Evolutionary conservation across 176 grass and related monocot species (phyloP), one percentile per base, ranked within the genome.

Genomic region (Carex kokanica): DNA sequence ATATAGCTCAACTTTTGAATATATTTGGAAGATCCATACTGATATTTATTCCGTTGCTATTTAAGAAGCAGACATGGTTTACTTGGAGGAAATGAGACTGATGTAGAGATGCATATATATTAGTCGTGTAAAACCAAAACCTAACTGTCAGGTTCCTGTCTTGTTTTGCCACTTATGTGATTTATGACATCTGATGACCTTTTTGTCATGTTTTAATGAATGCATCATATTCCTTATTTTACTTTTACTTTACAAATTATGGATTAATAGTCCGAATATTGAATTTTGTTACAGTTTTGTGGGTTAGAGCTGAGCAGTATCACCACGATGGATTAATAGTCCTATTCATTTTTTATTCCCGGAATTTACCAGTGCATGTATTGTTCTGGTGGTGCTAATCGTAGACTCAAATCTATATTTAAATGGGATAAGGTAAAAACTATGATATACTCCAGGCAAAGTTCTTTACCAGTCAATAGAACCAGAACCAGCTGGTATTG

Each of bases 41-140:
- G 20, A 18, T 78, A 78, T 53, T 75, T 75, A 25, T 29, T 75
- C 14, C 23, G 51, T 81, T 2, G 2, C 31, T 32, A 81, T 13
- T 20, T 24, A 43, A 67, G 61, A 82, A 49, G 52, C 67, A 31
- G 41, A 82, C 24, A 53, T 27, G 47, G 31, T 64, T 64, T 43
- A 21, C 58, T 29, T 82, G 24, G 80, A 68, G 10, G 47, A 59
- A 82, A 82, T 67, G 38, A 68, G 41, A 82, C 60, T 82, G 60
- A 82, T 51, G 60, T 27, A 7, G 60, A 53, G 17, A 65, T 82
- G 79, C 24, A 27, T 81, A n/a, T n/a, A n/a, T n/a, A 73, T 65
- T 82, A 45, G 60, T 66, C 55, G 53, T 68, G 47, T 67, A 51
- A 45, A 82, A 65, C 58, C 80, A 82, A 82, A 82, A 65, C 80